Evolutionary conservation across 345 rosid species (phyloP), one percentile per base, ranked within the genome.

Genomic region (Camelina neglecta): DNA sequence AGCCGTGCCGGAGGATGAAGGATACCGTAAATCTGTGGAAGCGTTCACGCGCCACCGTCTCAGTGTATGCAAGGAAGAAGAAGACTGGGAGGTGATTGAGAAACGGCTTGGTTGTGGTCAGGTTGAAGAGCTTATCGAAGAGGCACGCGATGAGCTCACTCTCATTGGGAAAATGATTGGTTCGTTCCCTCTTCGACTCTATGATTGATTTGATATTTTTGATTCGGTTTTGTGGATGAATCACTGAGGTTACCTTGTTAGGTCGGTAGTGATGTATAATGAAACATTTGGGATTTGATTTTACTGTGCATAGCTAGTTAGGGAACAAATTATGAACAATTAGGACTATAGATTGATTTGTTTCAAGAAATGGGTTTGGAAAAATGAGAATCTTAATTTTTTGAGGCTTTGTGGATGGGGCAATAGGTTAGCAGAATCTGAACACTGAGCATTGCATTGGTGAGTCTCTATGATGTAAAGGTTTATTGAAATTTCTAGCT

Each of bases 71-170:
- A 82, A 80, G 60, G 96, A 91, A 75, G 96, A 93, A 75, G 87
- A 82, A 58, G 95, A 93, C 48, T 96, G 96, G 96, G 99, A 93
- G 82, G 58, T 26, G 73, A 93, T 96, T 71, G 97, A 93, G 90
- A 86, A 91, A 63, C 85, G 85, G 36, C 81, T 96, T 18, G 97
- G 93, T 5, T 93, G 98, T 63, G 99, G 99, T 69, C 97, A 93
- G 85, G 98, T 93, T 60, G 99, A 96, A 81, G 98, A 93, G 88
- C 95, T 95, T 53, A 86, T 95, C 42, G 99, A 95, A 80, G 98
- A 90, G 81, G 99, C 99, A 79, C 83, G 70, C 24, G 97, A 95
- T 65, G 96, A 95, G 85, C 96, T 92, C 85, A 92, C 84, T n/a
- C 96, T 92, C 80, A 85, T 90, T 59, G 87, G 72, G 3, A 90